Conservation (phyloP, 768 basidiomycete genomes). For the Mycena metata region DNA sequence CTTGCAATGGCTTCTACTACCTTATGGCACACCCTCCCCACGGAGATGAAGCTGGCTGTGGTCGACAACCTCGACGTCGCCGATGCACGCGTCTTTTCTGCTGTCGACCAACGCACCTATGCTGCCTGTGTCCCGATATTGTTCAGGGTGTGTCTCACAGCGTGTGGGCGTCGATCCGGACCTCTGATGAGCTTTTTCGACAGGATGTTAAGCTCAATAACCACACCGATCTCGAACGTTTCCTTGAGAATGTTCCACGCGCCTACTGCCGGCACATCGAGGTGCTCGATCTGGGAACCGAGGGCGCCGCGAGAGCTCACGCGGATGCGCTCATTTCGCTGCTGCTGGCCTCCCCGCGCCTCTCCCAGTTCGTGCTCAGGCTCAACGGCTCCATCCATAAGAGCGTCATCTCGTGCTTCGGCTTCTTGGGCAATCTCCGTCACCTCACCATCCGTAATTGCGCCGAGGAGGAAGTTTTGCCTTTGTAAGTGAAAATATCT, state of each 20-base stretch:
- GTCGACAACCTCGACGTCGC: slow-evolving; percentile 60
- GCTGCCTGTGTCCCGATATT: slow-evolving; percentile 67
- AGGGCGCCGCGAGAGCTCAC: slow-evolving; percentile 46
- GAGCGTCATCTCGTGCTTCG: slow-evolving; percentile 63
- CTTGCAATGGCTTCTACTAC: slow-evolving; percentile 41
- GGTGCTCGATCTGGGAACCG: slow-evolving; percentile 62
- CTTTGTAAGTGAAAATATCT: slow-evolving; percentile 55
- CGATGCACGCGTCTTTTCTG: slow-evolving; percentile 63
- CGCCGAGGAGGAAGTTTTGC: slow-evolving; percentile 54
- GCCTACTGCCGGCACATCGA: slow-evolving; percentile 65
- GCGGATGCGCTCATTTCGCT: slow-evolving; percentile 66
- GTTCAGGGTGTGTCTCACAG: slow-evolving; percentile 63
- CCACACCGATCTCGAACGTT: slow-evolving; percentile 61
- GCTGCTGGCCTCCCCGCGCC: slow-evolving; percentile 62
- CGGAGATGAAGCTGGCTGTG: slow-evolving; percentile 74
- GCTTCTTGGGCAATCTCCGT: slow-evolving; percentile 56
- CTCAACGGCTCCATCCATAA: slow-evolving; percentile 65
- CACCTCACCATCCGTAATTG: slow-evolving; percentile 63
- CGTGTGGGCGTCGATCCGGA: slow-evolving; percentile 22
- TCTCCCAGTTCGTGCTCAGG: slow-evolving; percentile 62
- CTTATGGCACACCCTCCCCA: slow-evolving; percentile 70
- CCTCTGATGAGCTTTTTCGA: slow-evolving; percentile 33
- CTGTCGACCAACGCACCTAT: slow-evolving; percentile 65
- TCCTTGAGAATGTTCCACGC: slow-evolving; percentile 69
- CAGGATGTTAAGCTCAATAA: slow-evolving; percentile 66